phyloP scores from a whole-genome alignment of 1,284 basidiomycete genomes.

The Rhodotorula sp. region DNA sequence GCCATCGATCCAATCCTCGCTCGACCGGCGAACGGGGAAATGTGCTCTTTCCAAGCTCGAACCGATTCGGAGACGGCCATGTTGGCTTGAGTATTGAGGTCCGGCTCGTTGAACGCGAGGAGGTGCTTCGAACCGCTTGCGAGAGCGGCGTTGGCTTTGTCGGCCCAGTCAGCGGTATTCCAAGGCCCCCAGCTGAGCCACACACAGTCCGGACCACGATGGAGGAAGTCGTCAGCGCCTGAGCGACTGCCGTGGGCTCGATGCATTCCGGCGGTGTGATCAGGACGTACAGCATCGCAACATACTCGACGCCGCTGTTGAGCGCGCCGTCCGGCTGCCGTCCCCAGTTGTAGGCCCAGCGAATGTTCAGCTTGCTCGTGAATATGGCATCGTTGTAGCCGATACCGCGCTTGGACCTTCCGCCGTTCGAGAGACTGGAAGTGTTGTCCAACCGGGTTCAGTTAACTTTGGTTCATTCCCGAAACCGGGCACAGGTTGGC shows the following conservation, averaged over 20 bases:
- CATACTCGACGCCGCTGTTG: slow-evolving; percentile 24
- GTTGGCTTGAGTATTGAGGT: slow-evolving; percentile 31
- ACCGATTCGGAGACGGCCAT: slow-evolving; percentile 30
- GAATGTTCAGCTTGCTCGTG: neutral
- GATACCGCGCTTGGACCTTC: neutral
- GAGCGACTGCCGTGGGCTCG: too few relatives aligned
- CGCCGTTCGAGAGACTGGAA: neutral
- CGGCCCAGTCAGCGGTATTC: neutral
- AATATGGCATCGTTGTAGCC: neutral
- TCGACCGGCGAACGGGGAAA: slow-evolving; percentile 29
- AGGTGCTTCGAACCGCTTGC: slow-evolving; percentile 6
- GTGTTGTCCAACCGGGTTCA: too few relatives aligned
- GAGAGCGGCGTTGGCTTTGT: slow-evolving; percentile 3
- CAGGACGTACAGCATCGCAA: slow-evolving; percentile 36
- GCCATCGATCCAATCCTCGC: slow-evolving; percentile 38
- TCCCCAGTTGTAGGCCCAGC: slow-evolving; percentile 35
- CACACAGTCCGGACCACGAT: too few relatives aligned
- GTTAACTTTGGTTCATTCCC: too few relatives aligned
- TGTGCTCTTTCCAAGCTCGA: slow-evolving; percentile 29
- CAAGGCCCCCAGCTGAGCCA: too few relatives aligned
- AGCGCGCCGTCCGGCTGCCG: slow-evolving; percentile 8
- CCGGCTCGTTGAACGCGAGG: slow-evolving; percentile 35
- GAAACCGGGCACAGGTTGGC: too few relatives aligned
- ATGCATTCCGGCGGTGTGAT: too few relatives aligned
- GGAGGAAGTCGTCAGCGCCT: too few relatives aligned